Evolutionary conservation across 352 stramenopile species (phyloP), one percentile per base, ranked within the genome.

Genomic region (Globisporangium echinulatum): DNA sequence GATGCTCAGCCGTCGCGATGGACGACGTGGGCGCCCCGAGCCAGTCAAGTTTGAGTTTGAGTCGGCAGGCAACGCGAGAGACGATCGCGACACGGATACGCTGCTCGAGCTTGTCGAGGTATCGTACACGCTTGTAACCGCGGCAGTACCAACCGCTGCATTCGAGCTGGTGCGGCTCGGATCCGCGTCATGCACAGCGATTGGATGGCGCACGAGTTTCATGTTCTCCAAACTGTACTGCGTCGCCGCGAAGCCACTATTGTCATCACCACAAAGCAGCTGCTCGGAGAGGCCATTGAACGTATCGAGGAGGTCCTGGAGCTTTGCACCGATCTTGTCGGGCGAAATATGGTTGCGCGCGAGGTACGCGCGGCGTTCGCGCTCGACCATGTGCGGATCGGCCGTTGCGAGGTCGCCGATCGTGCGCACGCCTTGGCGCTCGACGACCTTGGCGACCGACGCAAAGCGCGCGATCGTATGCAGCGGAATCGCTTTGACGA

Each of bases 401-500:
- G 81, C 75, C 15, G 36, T 56, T 0, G 83, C 83, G 10, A 92
- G 61, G 17, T 92, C 83, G 2, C 83, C 83, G 9, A 93, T 67
- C 0, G 83, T 90, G 7, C 55, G 63, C 43, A 93, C 73, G 4
- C 79, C 76, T 1, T 61, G 65, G 14, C 58, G 52, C 38, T 82
- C 76, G 38, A 91, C 68, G 50, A 90, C 62, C 42, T 71, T 76
- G 38, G 77, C 79, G 13, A 91, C 71, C 0, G 79, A 71, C 7
- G 72, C 71, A 53, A 93, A 93, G 25, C 71, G 69, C 39, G 77
- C 75, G 51, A 93, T 81, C n/a, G 82, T 88, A 36, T 65, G 71
- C 36, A 93, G 61, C 14, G 81, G 81, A 48, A 93, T 90, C 2
- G 77, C 68, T 54, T 89, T 87, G 10, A 87, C 83, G n/a, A 90